phyloP scores from a whole-genome alignment of 1,284 basidiomycete genomes.

The Tilletia horrida region DNA sequence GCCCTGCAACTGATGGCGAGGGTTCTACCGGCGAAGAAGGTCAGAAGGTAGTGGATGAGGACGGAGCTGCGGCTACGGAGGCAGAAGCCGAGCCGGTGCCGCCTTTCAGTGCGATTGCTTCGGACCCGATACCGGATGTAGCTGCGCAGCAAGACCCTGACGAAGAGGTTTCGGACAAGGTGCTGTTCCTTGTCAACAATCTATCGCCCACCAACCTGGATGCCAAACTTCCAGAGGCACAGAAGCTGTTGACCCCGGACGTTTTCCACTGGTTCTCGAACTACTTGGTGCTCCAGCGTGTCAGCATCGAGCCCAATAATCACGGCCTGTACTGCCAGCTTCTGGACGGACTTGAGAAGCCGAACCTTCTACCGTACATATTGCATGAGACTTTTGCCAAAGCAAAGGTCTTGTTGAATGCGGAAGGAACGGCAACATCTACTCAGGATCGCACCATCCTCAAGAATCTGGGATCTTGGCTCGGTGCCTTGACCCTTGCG shows the following conservation, averaged over 20 bases:
- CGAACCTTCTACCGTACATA: slow-evolving; percentile 61
- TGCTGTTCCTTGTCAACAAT: slow-evolving; percentile 98
- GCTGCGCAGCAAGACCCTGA: slow-evolving; percentile 62
- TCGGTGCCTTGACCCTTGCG: slow-evolving; percentile 87
- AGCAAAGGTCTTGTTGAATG: slow-evolving; percentile 85
- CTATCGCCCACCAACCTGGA: slow-evolving; percentile 92
- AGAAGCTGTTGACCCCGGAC: slow-evolving; percentile 40
- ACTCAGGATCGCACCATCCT: slow-evolving; percentile 77
- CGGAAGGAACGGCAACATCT: slow-evolving; percentile 81
- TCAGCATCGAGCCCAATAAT: slow-evolving; percentile 95
- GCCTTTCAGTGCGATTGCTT: slow-evolving; percentile 57
- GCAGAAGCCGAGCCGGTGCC: slow-evolving; percentile 38
- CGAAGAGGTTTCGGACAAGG: slow-evolving; percentile 85
- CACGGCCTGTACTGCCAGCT: slow-evolving; percentile 92
- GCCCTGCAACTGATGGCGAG: slow-evolving; percentile 15
- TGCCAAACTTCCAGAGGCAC: slow-evolving; percentile 58
- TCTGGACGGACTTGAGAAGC: slow-evolving; percentile 68
- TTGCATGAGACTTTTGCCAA: slow-evolving; percentile 79
- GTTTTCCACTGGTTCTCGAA: slow-evolving; percentile 82
- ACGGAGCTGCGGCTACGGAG: slow-evolving; percentile 23
- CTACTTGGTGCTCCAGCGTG: slow-evolving; percentile 92
- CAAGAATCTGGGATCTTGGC: slow-evolving; percentile 94
- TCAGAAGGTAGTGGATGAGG: slow-evolving; percentile 1
- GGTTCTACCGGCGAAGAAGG: slow-evolving; percentile 10
- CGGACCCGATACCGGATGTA: slow-evolving; percentile 54